A percentile compares a stretch with the other conserved stretches of the same genome.
These are phyloP conservation scores for Mortierella sp. DNA, from an alignment of 371 early-diverging fungal genomes.

Conservation along the genomic window DNA sequence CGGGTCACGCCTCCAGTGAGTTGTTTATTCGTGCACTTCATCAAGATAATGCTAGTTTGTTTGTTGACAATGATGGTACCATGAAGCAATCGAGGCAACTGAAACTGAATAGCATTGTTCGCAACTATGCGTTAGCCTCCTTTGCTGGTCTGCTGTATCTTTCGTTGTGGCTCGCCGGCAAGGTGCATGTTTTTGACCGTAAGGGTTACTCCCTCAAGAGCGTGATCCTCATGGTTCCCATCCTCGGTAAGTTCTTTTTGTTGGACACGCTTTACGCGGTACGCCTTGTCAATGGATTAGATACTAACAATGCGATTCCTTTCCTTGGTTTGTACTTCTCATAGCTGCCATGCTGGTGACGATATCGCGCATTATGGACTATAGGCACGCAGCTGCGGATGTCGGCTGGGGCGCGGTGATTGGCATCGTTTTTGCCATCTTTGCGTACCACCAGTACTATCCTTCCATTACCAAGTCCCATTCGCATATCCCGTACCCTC, in stretches of 20 bases:
- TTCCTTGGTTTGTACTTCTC: not conserved
- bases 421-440: slow-evolving; percentile 68
- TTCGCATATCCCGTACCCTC: slow-evolving; percentile 44
- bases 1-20: slow-evolving; percentile 87
- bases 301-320: not conserved
- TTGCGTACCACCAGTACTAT: slow-evolving; percentile 77
- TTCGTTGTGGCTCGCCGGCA: slow-evolving; percentile 76
- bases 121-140: slow-evolving; percentile 60
- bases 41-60: not conserved
- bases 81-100: not conserved
- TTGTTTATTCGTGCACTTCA: not conserved
- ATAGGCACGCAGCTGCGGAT: slow-evolving; percentile 83
- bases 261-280: slow-evolving; percentile 46
- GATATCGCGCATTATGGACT: slow-evolving; percentile 77
- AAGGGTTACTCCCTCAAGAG: slow-evolving; percentile 74
- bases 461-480: slow-evolving; percentile 49
- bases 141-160: slow-evolving; percentile 78
- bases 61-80: not conserved
- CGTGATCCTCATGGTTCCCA: slow-evolving; percentile 69
- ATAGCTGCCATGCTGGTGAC: slow-evolving; percentile 70
- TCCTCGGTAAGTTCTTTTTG: slow-evolving; percentile 38
- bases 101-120: not conserved
- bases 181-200: slow-evolving; percentile 76
- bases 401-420: slow-evolving; percentile 72
- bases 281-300: slow-evolving; percentile 55